Conservation (phyloP, 2,329 filamentous ascomycete genomes). For the Fusarium cyanostomum region DNA sequence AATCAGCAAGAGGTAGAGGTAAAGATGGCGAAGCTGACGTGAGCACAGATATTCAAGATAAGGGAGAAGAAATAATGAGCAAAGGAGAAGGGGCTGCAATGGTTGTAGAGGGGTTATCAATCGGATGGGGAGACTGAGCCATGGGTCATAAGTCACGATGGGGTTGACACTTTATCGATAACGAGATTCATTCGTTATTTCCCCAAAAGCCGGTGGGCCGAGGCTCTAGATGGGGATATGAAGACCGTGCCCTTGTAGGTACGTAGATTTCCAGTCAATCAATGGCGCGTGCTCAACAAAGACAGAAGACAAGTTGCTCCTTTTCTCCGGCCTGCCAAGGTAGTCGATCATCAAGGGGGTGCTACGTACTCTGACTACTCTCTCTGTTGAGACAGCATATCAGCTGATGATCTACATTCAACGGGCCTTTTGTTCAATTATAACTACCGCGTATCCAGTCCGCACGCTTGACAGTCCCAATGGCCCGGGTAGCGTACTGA, state of each 20-base stretch:
- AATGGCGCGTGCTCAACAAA: conserved; percentile 35
- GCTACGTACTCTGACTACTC: background rate
- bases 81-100: conserved; percentile 8
- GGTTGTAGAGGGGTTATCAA: conserved; percentile 34
- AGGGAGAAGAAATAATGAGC: background rate
- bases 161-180: conserved; percentile 38
- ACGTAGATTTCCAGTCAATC: background rate
- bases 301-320: conserved; percentile 15
- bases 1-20: background rate
- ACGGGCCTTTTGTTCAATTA: background rate
- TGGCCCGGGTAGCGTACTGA: conserved; percentile 16
- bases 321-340: conserved; percentile 21
- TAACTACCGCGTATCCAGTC: too few relatives aligned
- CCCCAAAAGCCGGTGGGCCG: conserved; percentile 40
- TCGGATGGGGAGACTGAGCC: conserved; percentile 31
- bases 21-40: background rate
- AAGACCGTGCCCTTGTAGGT: background rate
- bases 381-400: conserved; percentile 9
- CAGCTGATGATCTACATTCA: background rate
- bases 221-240: conserved; percentile 27
- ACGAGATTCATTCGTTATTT: conserved; percentile 13
- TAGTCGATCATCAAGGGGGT: background rate
- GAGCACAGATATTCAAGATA: background rate
- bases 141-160: conserved; percentile 10
- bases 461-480: conserved; percentile 16